Base-by-base conservation (phyloP, 2,329 filamentous ascomycete genomes). In the Geosmithia flava region DNA sequence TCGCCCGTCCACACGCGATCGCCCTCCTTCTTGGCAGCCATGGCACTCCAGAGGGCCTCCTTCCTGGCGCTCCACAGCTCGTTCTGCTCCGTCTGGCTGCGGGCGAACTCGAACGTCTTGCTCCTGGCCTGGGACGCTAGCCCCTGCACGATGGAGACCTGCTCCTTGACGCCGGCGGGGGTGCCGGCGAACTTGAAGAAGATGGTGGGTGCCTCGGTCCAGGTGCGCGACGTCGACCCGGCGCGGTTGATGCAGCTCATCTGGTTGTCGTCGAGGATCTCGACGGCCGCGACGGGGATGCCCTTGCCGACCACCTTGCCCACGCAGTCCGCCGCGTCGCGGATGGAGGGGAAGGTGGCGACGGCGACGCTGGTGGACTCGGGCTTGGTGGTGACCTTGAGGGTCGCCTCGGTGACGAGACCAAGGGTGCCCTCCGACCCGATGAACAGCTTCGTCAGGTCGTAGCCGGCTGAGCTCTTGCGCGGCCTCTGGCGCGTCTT, bases 361-460 rank as follows among this genome's bases (percentile, higher is more conserved):
- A 95, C 85, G 3, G 89, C 90, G 3, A 95, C 90, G 52, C 78
- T 87, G 45, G 85, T 85, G 51, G 81, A 83, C 54, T 84, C 80
- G 1, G 90, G 89, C 61, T 83, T 83, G 20, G 88, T 83, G 0
- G 87, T 88, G 42, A 96, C 72, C 68, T 94, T 95, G 55, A 96
- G 72, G 2, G 84, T 90, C 4, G 89, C 90, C 69, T 96, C 90
- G 0, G 90, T 95, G 40, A 95, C 86, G 13, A 96, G 77, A 8
- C 90, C 90, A 1, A 96, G 78, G 1, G 90, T 96, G 45, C 90
- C 90, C 69, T 96, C 90, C 56, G 84, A 89, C 44, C 90, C 90
- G 63, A 95, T 85, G 65, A 95, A 93, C 51, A 94, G 76, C 58
- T 84, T 83, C 2, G 88, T 95, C 47, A 96, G 75, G 62, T 96